Conservation (phyloP, 163 green algal species). For the Chlorella variabilis region DNA sequence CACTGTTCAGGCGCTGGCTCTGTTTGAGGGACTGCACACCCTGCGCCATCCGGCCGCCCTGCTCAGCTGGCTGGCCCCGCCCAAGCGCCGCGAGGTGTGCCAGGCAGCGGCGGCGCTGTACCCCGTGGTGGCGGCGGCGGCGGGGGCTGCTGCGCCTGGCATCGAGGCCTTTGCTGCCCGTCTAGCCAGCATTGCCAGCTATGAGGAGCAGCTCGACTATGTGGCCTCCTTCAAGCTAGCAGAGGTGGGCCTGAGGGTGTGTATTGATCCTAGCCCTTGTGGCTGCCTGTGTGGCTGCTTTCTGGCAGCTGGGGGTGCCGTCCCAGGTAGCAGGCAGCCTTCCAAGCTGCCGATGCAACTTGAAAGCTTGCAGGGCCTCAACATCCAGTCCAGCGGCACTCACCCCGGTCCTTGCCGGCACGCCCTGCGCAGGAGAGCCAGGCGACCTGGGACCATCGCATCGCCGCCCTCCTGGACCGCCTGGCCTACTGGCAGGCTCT, state of each 20-base stretch:
- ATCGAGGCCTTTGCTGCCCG: conserved; percentile 19
- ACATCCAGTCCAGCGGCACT: too few species aligned
- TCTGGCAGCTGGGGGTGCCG: too few species aligned
- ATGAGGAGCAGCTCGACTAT: conserved; percentile 65
- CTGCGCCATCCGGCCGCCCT: conserved; percentile 12
- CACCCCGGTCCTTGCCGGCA: too few species aligned
- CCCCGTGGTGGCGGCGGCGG: conserved; percentile 30
- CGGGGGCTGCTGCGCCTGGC: conserved; percentile 12
- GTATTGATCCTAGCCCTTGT: too few species aligned
- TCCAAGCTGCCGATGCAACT: too few species aligned
- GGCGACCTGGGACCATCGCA: conserved; percentile 41
- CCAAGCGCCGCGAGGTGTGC: conserved; percentile 43
- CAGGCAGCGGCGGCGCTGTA: conserved; percentile 52
- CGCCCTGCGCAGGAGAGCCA: conserved; percentile 36
- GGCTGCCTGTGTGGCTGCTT: neutral
- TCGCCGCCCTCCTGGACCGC: conserved; percentile 42
- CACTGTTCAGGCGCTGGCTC: conserved; percentile 56
- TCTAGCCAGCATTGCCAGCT: conserved; percentile 31
- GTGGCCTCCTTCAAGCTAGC: conserved; percentile 54
- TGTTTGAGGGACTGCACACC: conserved; percentile 64
- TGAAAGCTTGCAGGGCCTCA: too few species aligned
- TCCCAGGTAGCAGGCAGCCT: too few species aligned
- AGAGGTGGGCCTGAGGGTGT: conserved; percentile 35
- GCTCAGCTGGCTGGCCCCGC: conserved; percentile 31
- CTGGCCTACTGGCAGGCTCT: conserved; percentile 50